Percentiles rank a stretch among this genome's conserved stretches.
Conservation (phyloP, 495 filamentous ascomycete genomes). For the Penicillium bovifimosum region DNA sequence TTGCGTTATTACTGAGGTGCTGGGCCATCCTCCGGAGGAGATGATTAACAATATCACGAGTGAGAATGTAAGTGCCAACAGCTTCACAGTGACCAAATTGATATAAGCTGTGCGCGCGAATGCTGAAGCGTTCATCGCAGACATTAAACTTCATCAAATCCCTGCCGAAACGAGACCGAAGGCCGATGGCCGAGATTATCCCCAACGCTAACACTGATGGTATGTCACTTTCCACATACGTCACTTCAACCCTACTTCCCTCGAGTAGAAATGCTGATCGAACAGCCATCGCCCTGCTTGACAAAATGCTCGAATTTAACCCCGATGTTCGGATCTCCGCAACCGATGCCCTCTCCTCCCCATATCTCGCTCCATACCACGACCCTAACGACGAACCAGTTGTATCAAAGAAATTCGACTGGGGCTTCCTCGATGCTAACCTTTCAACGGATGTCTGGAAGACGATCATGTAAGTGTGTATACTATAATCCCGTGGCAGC, state of each 20-base stretch:
- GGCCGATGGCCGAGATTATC: constrained; percentile 83
- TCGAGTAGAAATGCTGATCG: constrained; percentile 11
- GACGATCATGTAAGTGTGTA: constrained; percentile 83
- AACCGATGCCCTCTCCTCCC: constrained; percentile 71
- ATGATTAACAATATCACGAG: constrained; percentile 95
- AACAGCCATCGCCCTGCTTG: constrained; percentile 80
- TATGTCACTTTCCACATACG: constrained; percentile 33
- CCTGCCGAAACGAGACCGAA: constrained; percentile 81
- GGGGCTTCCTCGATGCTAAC: constrained; percentile 97
- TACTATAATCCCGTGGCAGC: not conserved
- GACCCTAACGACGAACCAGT: constrained; percentile 93
- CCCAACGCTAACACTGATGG: constrained; percentile 80
- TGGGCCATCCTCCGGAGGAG: constrained; percentile 91
- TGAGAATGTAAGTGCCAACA: constrained; percentile 75
- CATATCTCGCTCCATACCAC: constrained; percentile 93
- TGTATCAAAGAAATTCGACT: constrained; percentile 93
- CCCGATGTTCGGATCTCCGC: constrained; percentile 83
- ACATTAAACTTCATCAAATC: constrained; percentile 94
- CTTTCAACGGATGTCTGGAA: constrained; percentile 97
- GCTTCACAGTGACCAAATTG: no score
- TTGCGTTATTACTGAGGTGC: constrained; percentile 93
- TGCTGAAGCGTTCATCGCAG: no score
- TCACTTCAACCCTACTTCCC: no score
- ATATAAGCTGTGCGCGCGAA: no score
- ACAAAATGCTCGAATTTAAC: constrained; percentile 94